Evolutionary conservation across 306 rosid genomes (phyloP).

Genomic region (Inga oerstediana): DNA sequence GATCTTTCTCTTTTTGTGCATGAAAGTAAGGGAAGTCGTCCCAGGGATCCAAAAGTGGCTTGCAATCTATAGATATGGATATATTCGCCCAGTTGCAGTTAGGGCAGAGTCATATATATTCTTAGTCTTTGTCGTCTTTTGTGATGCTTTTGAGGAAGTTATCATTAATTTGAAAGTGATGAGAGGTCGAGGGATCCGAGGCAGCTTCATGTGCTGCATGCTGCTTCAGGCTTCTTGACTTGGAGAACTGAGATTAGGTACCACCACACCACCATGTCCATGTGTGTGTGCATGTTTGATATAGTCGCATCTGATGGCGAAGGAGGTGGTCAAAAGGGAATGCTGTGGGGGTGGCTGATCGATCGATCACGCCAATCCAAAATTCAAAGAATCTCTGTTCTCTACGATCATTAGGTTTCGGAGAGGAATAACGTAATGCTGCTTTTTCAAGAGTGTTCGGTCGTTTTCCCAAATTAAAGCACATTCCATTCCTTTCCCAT

Average conservation of each 20-base stretch:
- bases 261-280: slow-evolving; percentile 44
- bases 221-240: slow-evolving; percentile 32
- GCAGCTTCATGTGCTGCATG: slow-evolving; percentile 68
- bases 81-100: not conserved
- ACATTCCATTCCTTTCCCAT: not conserved
- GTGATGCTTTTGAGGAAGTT: slow-evolving; percentile 50
- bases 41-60: slow-evolving; percentile 46
- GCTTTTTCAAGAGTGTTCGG: slow-evolving; percentile 63
- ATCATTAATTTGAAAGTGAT: slow-evolving; percentile 74
- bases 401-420: slow-evolving; percentile 26
- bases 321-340: slow-evolving; percentile 63
- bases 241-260: slow-evolving; percentile 30
- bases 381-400: slow-evolving; percentile 36
- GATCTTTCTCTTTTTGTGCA: slow-evolving; percentile 38
- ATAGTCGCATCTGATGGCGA: slow-evolving; percentile 14
- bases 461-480: slow-evolving; percentile 51
- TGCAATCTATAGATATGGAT: slow-evolving; percentile 20
- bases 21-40: slow-evolving; percentile 76
- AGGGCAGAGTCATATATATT: slow-evolving; percentile 18
- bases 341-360: slow-evolving; percentile 26
- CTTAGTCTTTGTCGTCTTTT: slow-evolving; percentile 36
- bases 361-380: slow-evolving; percentile 45
- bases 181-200: slow-evolving; percentile 80
- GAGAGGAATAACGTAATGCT: slow-evolving; percentile 32
- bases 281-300: not conserved